Evolutionary conservation across 805 yeast species (phyloP).

Genomic region (Torulaspora microellipsoides): DNA sequence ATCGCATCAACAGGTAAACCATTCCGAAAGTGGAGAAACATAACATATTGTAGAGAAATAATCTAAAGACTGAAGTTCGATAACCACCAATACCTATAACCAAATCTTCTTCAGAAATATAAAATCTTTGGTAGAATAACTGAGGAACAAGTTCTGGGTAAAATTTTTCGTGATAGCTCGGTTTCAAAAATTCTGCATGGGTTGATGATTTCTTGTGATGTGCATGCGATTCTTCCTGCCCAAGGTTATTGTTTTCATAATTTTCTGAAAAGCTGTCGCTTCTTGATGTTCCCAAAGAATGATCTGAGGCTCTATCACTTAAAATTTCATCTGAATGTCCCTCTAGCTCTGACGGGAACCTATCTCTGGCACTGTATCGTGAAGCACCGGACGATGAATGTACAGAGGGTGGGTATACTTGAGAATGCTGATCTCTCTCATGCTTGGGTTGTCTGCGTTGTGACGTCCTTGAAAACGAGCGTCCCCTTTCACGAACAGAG

Average conservation of each 20-base stretch:
- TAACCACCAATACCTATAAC: constrained; percentile 95
- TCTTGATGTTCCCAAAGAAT: constrained; percentile 20
- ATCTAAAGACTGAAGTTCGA: constrained; percentile 45
- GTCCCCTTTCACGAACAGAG: constrained; percentile 20
- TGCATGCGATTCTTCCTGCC: constrained; percentile 18
- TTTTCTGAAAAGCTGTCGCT: constrained; percentile 20
- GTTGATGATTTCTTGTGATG: constrained; percentile 26
- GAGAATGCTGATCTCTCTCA: constrained; percentile 6
- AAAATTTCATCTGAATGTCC: constrained; percentile 33
- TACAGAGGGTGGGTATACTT: constrained; percentile 15
- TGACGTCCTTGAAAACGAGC: constrained; percentile 16
- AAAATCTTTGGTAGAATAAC: constrained; percentile 68
- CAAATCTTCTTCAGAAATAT: constrained; percentile 92
- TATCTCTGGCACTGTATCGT: constrained; percentile 35
- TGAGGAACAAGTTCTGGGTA: constrained; percentile 41
- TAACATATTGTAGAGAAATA: constrained; percentile 45
- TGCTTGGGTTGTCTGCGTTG: neutral
- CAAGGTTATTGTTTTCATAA: constrained; percentile 20
- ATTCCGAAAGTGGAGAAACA: constrained; percentile 65
- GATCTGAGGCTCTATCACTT: constrained; percentile 27
- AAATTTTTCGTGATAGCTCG: constrained; percentile 41
- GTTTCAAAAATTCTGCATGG: constrained; percentile 31
- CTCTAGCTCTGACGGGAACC: constrained; percentile 38
- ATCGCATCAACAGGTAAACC: constrained; percentile 66
- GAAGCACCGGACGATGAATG: constrained; percentile 37